Evolutionary conservation across 1,139 yeast species (phyloP), one percentile per base, ranked within the genome.

Genomic region (Pichia sp.): DNA sequence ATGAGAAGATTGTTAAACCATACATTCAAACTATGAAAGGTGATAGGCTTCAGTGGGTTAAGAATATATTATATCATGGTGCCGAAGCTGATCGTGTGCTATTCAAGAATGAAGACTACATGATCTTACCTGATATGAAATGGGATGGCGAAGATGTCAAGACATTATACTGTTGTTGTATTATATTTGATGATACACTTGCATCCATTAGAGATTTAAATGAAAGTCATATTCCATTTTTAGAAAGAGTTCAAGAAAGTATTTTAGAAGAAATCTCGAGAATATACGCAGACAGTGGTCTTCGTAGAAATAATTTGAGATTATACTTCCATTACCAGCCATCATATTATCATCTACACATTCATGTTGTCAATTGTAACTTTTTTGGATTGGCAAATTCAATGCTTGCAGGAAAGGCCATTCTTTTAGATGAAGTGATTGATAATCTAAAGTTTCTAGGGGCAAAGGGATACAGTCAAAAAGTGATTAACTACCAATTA

Each of bases 241-340:
- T 92, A 53, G 61, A 67, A 44, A 53, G 59, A 3, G 58, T 90
- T 18, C 68, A 70, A 47, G 54, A 61, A 7, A 72, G 70, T 27
- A 73, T 88, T 20, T 65, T 68, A 46, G 55, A 61, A 0, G 74
- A 76, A 7, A 75, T 87, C 1, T 64, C 77, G 1, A 69, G 70
- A 37, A 62, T 68, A 34, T 82, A 72, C 61, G 7, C 27, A 7
- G 23, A 52, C 2, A 25, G 43, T 7, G 71, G 72, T 29, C 69
- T 76, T 42, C 61, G 57, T 0, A 56, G 60, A 1, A 80, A 80
- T 58, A 76, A 81, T 56, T 64, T 90, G 56, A 76, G 95, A 53
- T 64, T 88, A 1, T 90, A 84, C 61, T 74, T 89, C 45, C 97
- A 89, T 64, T 89, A 92, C 64, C 97, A 90, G 54, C 99, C 99